Conservation (phyloP, 345 rosid genomes). For the Cardamine chenopodiifolia region DNA sequence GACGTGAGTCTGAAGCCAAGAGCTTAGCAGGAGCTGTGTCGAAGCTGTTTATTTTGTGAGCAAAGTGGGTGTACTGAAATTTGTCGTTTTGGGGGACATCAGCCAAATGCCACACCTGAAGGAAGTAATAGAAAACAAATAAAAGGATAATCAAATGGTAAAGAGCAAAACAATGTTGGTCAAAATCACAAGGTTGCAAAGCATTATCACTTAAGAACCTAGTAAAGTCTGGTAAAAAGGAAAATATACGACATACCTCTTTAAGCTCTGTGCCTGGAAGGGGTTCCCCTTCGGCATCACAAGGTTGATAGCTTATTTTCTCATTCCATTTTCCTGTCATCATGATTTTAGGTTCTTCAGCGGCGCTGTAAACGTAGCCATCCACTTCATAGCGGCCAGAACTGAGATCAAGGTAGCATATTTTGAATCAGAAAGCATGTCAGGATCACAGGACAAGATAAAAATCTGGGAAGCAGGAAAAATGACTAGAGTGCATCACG, state of each 20-base stretch:
- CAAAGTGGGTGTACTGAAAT: conserved; percentile 70
- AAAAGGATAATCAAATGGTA: conserved; percentile 4
- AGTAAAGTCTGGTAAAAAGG: background rate
- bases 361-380: conserved; percentile 76
- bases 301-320: conserved; percentile 79
- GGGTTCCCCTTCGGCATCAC: conserved; percentile 81
- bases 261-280: conserved; percentile 68
- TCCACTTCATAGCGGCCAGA: conserved; percentile 90
- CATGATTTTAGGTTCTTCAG: conserved; percentile 76
- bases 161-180: background rate
- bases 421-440: background rate
- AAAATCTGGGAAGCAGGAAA: background rate
- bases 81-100: conserved; percentile 76
- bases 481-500: conserved; percentile 6
- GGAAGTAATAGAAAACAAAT: background rate
- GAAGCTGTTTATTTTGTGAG: conserved; percentile 83
- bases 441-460: conserved; percentile 1
- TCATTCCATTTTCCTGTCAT: conserved; percentile 89
- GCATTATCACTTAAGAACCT: background rate
- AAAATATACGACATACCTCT: conserved; percentile 49
- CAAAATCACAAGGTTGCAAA: background rate
- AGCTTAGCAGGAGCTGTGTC: conserved; percentile 77
- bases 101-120: conserved; percentile 79
- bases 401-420: conserved; percentile 46
- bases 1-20: conserved; percentile 77